Percentiles rank a stretch among this genome's conserved stretches.
Conservation (phyloP, 1,284 basidiomycete genomes). For the Leucoagaricus sp. region DNA sequence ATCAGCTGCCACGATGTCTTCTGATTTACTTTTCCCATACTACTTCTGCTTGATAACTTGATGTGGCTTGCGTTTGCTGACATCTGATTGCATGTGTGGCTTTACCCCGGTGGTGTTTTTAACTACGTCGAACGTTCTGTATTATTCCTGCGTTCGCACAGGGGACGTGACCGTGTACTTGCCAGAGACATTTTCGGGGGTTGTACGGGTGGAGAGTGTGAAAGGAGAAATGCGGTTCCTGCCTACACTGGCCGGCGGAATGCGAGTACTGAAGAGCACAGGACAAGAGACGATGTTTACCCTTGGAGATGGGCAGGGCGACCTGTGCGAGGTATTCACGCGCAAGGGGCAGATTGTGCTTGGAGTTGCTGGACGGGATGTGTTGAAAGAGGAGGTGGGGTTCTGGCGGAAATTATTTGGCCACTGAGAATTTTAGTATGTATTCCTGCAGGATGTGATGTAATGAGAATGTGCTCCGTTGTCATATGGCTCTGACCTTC, state of each 20-base stretch:
- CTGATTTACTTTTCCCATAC: constrained; percentile 1
- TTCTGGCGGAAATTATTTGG: constrained; percentile 38
- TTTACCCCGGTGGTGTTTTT: not conserved
- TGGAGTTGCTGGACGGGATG: constrained; percentile 40
- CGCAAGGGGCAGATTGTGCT: constrained; percentile 37
- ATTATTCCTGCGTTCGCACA: constrained; percentile 18
- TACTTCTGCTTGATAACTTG: constrained; percentile 2
- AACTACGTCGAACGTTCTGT: constrained; percentile 1
- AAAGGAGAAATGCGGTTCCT: constrained; percentile 36
- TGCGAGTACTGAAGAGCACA: constrained; percentile 37
- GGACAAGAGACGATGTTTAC: constrained; percentile 38
- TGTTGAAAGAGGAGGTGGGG: constrained; percentile 28
- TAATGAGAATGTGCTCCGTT: constrained; percentile 6
- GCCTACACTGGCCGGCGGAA: constrained; percentile 31
- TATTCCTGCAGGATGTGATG: constrained; percentile 5
- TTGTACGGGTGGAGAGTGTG: constrained; percentile 37
- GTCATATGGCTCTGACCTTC: not conserved
- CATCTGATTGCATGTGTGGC: not conserved
- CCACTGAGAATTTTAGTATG: no score
- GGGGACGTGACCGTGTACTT: constrained; percentile 40
- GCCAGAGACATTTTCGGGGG: constrained; percentile 38
- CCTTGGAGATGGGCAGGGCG: constrained; percentile 28
- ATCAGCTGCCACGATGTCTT: not conserved
- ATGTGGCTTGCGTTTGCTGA: constrained; percentile 6
- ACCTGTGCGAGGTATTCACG: constrained; percentile 39